Evolutionary conservation across 164 flowering plant genomes (phyloP).

Genomic region (Aristolochia californica): DNA sequence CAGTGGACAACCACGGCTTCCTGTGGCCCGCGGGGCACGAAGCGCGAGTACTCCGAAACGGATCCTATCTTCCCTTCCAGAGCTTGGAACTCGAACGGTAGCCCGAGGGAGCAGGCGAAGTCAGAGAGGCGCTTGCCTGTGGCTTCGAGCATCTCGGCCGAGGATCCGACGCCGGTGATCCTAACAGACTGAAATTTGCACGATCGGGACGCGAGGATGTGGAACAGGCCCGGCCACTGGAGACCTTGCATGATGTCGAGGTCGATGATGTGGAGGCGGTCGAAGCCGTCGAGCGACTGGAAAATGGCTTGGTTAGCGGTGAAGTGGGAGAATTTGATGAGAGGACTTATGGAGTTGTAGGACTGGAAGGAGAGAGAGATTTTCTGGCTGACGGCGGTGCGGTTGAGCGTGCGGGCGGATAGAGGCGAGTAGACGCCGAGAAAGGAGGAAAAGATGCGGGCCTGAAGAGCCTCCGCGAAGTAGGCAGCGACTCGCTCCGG

Average conservation of each 20-base stretch:
- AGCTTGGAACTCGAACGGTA: slow-evolving; percentile 73
- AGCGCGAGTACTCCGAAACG: slow-evolving; percentile 28
- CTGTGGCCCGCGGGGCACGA: slow-evolving; percentile 25
- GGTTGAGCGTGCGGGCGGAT: slow-evolving; percentile 19
- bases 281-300: slow-evolving; percentile 53
- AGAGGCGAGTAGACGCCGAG: slow-evolving; percentile 46
- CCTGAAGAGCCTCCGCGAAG: slow-evolving; percentile 66
- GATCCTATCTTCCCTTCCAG: slow-evolving; percentile 60
- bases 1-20: slow-evolving; percentile 66
- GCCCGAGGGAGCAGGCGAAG: slow-evolving; percentile 62
- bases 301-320: slow-evolving; percentile 90
- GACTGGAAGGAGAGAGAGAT: slow-evolving; percentile 58
- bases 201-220: slow-evolving; percentile 68
- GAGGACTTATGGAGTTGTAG: slow-evolving; percentile 65
- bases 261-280: slow-evolving; percentile 73
- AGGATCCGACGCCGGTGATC: slow-evolving; percentile 76
- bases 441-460: slow-evolving; percentile 50
- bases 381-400: slow-evolving; percentile 23
- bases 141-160: slow-evolving; percentile 44
- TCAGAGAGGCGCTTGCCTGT: slow-evolving; percentile 74
- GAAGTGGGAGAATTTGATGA: slow-evolving; percentile 83
- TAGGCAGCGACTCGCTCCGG: slow-evolving; percentile 83
- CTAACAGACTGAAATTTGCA: slow-evolving; percentile 43
- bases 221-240: slow-evolving; percentile 95
- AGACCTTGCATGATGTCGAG: slow-evolving; percentile 95